Conservation (phyloP, 371 early-diverging fungal species). For the Apophysomyces variabilis region DNA sequence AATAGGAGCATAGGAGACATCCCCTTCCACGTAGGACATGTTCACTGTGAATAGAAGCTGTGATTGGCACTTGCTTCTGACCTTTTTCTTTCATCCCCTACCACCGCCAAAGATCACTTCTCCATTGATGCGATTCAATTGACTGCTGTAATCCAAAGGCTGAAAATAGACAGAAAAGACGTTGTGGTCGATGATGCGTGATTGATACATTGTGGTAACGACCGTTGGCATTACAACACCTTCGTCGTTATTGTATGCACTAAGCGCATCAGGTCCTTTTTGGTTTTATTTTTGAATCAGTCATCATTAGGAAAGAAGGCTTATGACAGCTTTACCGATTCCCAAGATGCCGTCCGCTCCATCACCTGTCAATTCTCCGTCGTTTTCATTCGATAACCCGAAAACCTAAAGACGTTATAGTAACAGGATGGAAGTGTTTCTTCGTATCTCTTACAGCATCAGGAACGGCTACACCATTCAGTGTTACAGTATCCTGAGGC, state of each 20-base stretch:
- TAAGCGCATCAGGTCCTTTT: constrained; percentile 43
- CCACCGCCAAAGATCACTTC: constrained; percentile 51
- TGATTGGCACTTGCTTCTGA: constrained; percentile 5
- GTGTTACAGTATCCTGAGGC: constrained; percentile 36
- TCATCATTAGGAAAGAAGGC: background rate
- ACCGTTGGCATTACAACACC: constrained; percentile 36
- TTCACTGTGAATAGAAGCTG: constrained; percentile 22
- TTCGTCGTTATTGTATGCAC: constrained; percentile 38
- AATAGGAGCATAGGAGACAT: constrained; percentile 34
- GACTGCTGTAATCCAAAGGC: constrained; percentile 19
- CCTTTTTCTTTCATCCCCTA: constrained; percentile 12
- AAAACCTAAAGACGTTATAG: constrained; percentile 28
- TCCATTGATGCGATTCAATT: constrained; percentile 38
- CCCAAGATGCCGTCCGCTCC: constrained; percentile 52
- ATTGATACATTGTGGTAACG: constrained; percentile 38
- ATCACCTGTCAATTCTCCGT: constrained; percentile 44
- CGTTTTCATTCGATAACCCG: constrained; percentile 46
- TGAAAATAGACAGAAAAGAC: constrained; percentile 49
- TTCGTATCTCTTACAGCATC: constrained; percentile 24
- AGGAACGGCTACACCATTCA: constrained; percentile 33
- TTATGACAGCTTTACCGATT: constrained; percentile 20
- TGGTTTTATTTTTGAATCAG: background rate
- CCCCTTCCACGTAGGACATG: constrained; percentile 24
- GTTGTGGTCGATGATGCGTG: constrained; percentile 34
- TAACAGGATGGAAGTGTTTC: background rate